phyloP scores from a whole-genome alignment of 139 green algal species.

The Deuterostichococcus epilithicus region DNA sequence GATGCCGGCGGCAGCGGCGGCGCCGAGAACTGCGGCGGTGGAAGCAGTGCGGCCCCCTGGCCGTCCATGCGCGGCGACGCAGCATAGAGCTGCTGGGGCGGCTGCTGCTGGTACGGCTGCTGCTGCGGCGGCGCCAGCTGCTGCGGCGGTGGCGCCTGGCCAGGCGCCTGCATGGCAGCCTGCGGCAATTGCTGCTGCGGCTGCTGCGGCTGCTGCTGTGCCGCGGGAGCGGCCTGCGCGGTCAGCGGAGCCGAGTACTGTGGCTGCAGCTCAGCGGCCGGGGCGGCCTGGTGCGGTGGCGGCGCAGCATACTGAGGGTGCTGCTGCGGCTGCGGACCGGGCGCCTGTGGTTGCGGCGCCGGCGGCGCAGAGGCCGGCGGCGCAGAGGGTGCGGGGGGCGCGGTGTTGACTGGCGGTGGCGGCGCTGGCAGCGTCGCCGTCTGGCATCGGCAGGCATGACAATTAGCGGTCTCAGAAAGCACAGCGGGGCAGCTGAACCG shows the following conservation, averaged over 20 bases:
- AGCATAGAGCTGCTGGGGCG: background rate
- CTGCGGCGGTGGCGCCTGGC: background rate
- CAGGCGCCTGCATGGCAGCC: background rate
- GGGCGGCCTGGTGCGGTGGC: background rate
- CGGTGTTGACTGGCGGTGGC: background rate
- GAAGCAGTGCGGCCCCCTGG: background rate
- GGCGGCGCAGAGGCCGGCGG: background rate
- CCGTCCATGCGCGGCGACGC: background rate
- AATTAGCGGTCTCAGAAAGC: too few relatives aligned
- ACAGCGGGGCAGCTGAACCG: too few relatives aligned
- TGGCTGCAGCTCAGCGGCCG: slow-evolving; percentile 5
- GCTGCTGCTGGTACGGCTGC: background rate
- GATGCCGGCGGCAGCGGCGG: background rate
- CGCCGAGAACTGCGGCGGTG: background rate
- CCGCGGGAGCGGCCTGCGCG: background rate
- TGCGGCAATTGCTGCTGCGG: slow-evolving; percentile 6
- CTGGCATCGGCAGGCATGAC: background rate
- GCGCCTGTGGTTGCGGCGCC: background rate
- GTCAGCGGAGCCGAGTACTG: slow-evolving; percentile 11
- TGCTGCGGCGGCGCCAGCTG: background rate
- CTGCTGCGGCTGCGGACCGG: background rate
- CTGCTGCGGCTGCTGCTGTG: background rate
- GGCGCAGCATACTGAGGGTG: background rate
- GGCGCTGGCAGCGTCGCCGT: background rate
- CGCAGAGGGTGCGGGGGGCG: background rate